Percentiles rank a stretch among this genome's conserved stretches.
phyloP scores from a whole-genome alignment of 2,329 filamentous ascomycete genomes.

The Beauveria pseudobassiana region DNA sequence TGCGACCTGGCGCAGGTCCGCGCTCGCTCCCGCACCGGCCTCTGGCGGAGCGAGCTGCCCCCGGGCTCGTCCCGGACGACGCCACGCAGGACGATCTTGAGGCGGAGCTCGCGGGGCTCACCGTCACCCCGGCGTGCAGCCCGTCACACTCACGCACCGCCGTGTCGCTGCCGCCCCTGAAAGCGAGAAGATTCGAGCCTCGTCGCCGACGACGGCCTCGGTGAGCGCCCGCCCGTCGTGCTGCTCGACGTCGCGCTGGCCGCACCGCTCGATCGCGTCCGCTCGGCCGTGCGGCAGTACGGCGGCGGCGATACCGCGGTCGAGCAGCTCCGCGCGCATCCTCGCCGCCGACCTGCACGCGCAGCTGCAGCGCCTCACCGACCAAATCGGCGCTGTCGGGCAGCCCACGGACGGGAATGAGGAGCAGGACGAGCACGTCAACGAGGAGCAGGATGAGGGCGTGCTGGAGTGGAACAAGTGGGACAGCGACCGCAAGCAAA shows the following conservation, averaged over 20 bases:
- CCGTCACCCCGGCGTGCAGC: constrained; percentile 21
- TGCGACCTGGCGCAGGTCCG: constrained; percentile 24
- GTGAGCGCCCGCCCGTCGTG: constrained; percentile 21
- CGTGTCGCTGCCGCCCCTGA: constrained; percentile 20
- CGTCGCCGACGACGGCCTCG: constrained; percentile 17
- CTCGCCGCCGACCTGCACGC: constrained; percentile 7
- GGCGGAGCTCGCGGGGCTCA: constrained; percentile 21
- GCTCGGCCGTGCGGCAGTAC: constrained; percentile 33
- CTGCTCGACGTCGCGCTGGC: constrained; percentile 24
- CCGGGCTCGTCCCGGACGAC: constrained; percentile 17
- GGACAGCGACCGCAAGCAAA: no score
- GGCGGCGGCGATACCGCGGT: constrained; percentile 16
- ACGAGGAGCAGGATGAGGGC: background rate
- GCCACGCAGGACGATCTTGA: constrained; percentile 14
- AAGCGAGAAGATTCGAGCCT: constrained; percentile 19
- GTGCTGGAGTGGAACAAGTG: no score
- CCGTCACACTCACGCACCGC: constrained; percentile 12
- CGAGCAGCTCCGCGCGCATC: constrained; percentile 9
- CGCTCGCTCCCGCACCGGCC: constrained; percentile 20
- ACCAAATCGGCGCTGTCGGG: background rate
- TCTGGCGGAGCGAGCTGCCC: constrained; percentile 25
- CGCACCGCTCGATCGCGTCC: constrained; percentile 27
- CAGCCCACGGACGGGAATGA: background rate
- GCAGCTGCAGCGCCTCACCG: background rate
- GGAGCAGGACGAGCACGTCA: background rate